phyloP scores from a whole-genome alignment of 805 yeast species.

The Candida corydali region DNA sequence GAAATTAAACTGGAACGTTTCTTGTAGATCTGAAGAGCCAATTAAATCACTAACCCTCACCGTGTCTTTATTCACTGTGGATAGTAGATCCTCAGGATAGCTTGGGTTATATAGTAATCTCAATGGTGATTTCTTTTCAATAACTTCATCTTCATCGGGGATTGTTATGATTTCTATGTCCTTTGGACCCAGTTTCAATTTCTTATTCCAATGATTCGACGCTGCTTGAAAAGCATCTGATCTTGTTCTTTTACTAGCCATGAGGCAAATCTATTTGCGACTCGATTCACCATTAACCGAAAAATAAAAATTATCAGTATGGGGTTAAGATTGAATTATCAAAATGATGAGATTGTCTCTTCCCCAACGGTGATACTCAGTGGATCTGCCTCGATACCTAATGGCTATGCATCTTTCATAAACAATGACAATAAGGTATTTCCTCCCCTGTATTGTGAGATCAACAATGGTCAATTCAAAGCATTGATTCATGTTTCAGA shows the following conservation, averaged over 20 bases:
- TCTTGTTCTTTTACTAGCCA: constrained; percentile 1
- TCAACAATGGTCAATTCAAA: constrained; percentile 69
- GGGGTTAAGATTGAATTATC: constrained; percentile 30
- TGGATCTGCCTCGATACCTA: constrained; percentile 20
- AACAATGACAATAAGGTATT: constrained; percentile 38
- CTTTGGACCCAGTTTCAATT: constrained; percentile 3
- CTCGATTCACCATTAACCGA: no score
- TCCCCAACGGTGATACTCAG: constrained; percentile 36
- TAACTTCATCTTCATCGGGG: constrained; percentile 10
- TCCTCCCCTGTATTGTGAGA: constrained; percentile 70
- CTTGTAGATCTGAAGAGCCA: constrained; percentile 27
- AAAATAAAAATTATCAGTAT: constrained; percentile 6
- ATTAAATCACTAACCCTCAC: constrained; percentile 24
- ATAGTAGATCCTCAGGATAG: constrained; percentile 10
- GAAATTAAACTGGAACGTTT: constrained; percentile 47
- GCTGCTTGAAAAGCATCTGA: constrained; percentile 22
- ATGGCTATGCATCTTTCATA: constrained; percentile 28
- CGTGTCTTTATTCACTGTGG: constrained; percentile 21
- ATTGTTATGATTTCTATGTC: constrained; percentile 9
- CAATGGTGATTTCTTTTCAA: constrained; percentile 15
- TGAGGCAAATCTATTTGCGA: neutral
- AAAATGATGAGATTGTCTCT: constrained; percentile 33
- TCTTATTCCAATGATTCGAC: constrained; percentile 21
- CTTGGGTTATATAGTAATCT: constrained; percentile 26
- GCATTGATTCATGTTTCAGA: constrained; percentile 66